A percentile compares a stretch with the other conserved stretches of the same genome.
Evolutionary conservation across 129 eudicot species (phyloP).

Genomic region (Scalesia atractyloides): DNA sequence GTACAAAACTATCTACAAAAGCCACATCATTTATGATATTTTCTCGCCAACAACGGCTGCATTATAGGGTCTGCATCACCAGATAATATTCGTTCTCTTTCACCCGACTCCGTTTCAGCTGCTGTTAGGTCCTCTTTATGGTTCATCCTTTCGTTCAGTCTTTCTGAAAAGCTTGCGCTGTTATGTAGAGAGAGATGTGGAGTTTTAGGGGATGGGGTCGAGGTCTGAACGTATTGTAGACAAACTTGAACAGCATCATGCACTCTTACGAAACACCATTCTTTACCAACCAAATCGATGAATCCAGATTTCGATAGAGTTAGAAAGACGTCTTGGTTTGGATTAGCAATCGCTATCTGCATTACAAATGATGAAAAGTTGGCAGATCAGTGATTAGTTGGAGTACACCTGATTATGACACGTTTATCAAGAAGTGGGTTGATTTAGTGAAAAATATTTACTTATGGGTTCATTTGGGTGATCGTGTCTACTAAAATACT

Average conservation of each 20-base stretch:
- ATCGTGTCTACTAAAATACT: no score
- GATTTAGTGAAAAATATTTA: no score
- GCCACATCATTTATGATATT: constrained; percentile 17
- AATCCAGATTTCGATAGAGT: constrained; percentile 77
- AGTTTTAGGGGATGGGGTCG: constrained; percentile 40
- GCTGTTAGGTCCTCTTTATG: constrained; percentile 42
- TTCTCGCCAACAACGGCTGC: constrained; percentile 61
- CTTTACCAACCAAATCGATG: constrained; percentile 81
- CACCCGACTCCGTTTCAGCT: constrained; percentile 62
- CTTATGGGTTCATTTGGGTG: no score
- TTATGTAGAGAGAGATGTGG: constrained; percentile 37
- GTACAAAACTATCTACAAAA: constrained; percentile 1
- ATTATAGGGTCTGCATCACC: constrained; percentile 34
- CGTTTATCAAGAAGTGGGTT: no score
- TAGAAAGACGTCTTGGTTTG: constrained; percentile 76
- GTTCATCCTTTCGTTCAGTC: constrained; percentile 43
- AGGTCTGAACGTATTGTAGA: constrained; percentile 66
- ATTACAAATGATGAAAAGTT: constrained; percentile 18
- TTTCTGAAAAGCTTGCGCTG: constrained; percentile 51
- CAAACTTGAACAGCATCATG: constrained; percentile 99
- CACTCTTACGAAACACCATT: constrained; percentile 95
- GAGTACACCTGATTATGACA: background rate
- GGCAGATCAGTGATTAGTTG: background rate
- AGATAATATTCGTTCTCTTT: constrained; percentile 27
- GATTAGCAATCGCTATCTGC: constrained; percentile 90